phyloP scores from a whole-genome alignment of 2,329 filamentous ascomycete species.

The Epichloe typhina region DNA sequence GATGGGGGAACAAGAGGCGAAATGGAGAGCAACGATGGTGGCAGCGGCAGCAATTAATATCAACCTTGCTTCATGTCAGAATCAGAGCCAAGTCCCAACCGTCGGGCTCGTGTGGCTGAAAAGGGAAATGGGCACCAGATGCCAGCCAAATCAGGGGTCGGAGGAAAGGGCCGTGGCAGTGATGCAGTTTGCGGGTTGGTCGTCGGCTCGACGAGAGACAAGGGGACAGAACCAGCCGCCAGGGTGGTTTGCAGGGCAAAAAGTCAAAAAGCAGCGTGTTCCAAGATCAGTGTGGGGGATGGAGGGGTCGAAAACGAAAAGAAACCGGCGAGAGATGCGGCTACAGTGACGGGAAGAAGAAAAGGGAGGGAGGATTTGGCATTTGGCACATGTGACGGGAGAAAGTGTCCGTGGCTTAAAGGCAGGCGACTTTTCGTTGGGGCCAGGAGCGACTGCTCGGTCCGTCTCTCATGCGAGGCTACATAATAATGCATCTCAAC shows the following conservation, averaged over 20 bases:
- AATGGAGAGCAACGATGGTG: neutral
- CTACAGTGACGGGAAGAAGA: neutral
- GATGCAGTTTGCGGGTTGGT: neutral
- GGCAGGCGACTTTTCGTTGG: neutral
- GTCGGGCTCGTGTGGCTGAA: conserved; percentile 2
- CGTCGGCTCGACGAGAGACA: neutral
- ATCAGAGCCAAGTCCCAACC: neutral
- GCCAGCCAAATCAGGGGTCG: neutral
- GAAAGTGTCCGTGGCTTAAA: neutral
- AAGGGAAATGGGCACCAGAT: neutral
- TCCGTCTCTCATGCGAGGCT: too few species aligned
- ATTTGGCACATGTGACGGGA: neutral
- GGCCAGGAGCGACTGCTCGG: neutral
- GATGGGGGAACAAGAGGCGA: neutral
- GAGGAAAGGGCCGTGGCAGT: neutral
- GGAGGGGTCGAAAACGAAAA: neutral
- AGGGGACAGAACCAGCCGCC: neutral
- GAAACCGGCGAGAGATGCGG: neutral
- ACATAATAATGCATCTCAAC: too few species aligned
- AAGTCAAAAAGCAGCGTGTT: neutral
- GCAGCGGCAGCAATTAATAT: neutral
- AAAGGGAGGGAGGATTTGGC: neutral
- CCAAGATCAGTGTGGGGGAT: neutral
- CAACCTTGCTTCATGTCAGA: neutral
- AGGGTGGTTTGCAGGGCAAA: neutral